Percentiles rank a stretch among this genome's conserved stretches.
These are phyloP conservation scores for Parasarocladium wereldwijsianum DNA, from an alignment of 2,329 filamentous ascomycete genomes.

Conservation along the genomic window DNA sequence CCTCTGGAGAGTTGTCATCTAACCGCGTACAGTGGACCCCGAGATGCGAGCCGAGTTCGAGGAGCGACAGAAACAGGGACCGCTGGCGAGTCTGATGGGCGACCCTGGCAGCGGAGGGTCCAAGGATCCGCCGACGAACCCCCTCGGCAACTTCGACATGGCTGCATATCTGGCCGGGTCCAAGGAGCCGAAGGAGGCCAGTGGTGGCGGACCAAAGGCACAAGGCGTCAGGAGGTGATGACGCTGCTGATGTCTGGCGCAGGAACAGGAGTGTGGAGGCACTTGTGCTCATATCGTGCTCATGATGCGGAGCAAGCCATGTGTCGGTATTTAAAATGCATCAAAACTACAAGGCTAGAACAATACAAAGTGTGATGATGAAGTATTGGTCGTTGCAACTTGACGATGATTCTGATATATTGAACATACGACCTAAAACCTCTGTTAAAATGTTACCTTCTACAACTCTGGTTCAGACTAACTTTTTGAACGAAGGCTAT, in stretches of 20 bases:
- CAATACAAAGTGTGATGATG: too few relatives aligned
- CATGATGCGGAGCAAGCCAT: constrained; percentile 5
- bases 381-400: too few relatives aligned
- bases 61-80: constrained; percentile 66
- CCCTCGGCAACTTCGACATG: constrained; percentile 44
- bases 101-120: constrained; percentile 8
- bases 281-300: too few relatives aligned
- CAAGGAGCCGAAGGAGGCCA: constrained; percentile 23
- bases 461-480: too few relatives aligned
- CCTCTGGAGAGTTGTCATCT: too few relatives aligned
- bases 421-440: too few relatives aligned
- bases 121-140: constrained; percentile 20
- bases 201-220: constrained; percentile 18
- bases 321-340: too few relatives aligned
- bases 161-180: constrained; percentile 47
- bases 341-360: too few relatives aligned
- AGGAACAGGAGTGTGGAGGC: too few relatives aligned
- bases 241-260: not conserved
- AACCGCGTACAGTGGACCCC: constrained; percentile 65
- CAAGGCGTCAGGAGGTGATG: constrained; percentile 23
- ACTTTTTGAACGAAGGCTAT: too few relatives aligned
- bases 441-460: too few relatives aligned
- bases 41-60: constrained; percentile 89
- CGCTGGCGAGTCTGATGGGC: constrained; percentile 27
- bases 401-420: too few relatives aligned